A percentile compares a stretch with the other conserved stretches of the same genome.
Evolutionary conservation across 2,329 filamentous ascomycete genomes (phyloP).

Genomic region (Colletotrichum caudatum): DNA sequence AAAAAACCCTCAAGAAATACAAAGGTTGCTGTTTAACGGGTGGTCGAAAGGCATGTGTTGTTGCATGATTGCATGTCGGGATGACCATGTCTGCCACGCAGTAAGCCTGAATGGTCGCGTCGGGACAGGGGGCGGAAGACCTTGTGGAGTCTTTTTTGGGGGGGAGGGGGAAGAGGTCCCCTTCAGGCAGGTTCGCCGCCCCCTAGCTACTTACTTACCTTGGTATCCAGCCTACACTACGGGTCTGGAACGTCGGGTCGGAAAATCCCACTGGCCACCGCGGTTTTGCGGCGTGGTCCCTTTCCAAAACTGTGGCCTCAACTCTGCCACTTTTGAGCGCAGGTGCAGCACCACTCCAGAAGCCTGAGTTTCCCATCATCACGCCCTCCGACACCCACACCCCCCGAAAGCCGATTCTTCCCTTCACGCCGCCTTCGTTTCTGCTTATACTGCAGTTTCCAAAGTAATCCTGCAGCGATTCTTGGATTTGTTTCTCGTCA

Average conservation of each 20-base stretch:
- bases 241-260: conserved; percentile 39
- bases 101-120: conserved; percentile 4
- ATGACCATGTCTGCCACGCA: conserved; percentile 37
- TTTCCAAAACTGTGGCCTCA: conserved; percentile 61
- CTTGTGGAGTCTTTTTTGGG: conserved; percentile 6
- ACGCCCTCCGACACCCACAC: conserved; percentile 41
- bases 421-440: conserved; percentile 16
- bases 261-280: conserved; percentile 36
- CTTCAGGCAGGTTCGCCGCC: conserved; percentile 40
- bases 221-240: not conserved
- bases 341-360: conserved; percentile 26
- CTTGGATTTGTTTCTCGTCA: conserved; percentile 34
- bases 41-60: not conserved
- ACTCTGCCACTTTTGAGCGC: conserved; percentile 49
- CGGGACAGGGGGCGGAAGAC: not conserved
- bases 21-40: not conserved
- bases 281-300: conserved; percentile 46
- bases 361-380: conserved; percentile 32
- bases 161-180: not conserved
- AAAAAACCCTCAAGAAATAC: not conserved
- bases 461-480: conserved; percentile 51
- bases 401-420: conserved; percentile 44
- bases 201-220: not conserved
- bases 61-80: conserved; percentile 6
- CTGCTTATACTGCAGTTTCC: conserved; percentile 16